These are phyloP conservation scores for Lachancea quebecensis DNA, from an alignment of 805 yeast genomes.

Conservation along the genomic window DNA sequence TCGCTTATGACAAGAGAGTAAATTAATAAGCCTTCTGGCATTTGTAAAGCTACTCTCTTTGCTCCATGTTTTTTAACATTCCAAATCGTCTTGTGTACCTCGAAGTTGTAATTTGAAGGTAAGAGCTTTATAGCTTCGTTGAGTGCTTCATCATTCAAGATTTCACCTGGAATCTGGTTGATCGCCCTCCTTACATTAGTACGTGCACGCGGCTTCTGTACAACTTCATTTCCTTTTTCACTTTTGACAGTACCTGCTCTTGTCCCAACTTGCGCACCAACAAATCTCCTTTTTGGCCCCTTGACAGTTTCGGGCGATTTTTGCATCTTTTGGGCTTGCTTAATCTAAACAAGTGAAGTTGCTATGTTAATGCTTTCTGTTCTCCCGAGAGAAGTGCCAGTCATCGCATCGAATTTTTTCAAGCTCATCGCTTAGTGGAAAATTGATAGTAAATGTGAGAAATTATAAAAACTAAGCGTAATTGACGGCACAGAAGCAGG, in stretches of 20 bases:
- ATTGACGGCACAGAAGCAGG: too few species aligned
- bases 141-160: constrained; percentile 70
- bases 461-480: too few species aligned
- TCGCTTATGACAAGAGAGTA: constrained; percentile 88
- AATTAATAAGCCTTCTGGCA: constrained; percentile 94
- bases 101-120: constrained; percentile 92
- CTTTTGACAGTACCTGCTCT: constrained; percentile 22
- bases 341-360: too few species aligned
- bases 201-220: constrained; percentile 26
- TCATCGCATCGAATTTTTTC: not conserved
- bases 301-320: not conserved
- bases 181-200: constrained; percentile 50
- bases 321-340: too few species aligned
- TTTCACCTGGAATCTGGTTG: constrained; percentile 85
- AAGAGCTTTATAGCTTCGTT: constrained; percentile 74
- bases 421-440: not conserved
- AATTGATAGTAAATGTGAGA: too few species aligned
- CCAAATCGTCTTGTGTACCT: constrained; percentile 93
- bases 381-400: not conserved
- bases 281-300: constrained; percentile 49
- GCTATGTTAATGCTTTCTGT: too few species aligned
- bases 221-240: constrained; percentile 18
- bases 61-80: constrained; percentile 71
- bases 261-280: constrained; percentile 41
- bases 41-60: constrained; percentile 82